phyloP scores from a whole-genome alignment of 2,329 filamentous ascomycete genomes.

The Penicillium sp. region DNA sequence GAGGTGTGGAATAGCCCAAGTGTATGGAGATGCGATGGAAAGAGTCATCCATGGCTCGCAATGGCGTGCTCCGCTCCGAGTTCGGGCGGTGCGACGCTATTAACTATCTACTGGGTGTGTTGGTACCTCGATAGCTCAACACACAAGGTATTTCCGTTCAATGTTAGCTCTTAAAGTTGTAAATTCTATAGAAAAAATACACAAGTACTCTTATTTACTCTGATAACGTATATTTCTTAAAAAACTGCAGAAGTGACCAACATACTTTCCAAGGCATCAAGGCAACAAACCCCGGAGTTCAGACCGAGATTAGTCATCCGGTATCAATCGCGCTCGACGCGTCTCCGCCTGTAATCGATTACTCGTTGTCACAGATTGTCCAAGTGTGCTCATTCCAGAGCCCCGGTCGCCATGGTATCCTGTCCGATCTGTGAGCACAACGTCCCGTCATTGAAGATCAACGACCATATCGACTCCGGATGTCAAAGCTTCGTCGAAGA shows the following conservation, averaged over 20 bases:
- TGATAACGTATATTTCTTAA: not conserved
- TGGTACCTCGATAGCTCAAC: not conserved
- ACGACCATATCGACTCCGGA: constrained; percentile 81
- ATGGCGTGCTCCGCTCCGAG: constrained; percentile 21
- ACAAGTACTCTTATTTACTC: not conserved
- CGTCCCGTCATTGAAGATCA: constrained; percentile 59
- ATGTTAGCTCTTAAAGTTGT: not conserved
- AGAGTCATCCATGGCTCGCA: constrained; percentile 6
- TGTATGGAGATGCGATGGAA: not conserved
- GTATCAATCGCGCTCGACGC: constrained; percentile 4
- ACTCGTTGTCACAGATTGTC: not conserved
- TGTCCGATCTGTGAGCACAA: constrained; percentile 77
- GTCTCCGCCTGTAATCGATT: constrained; percentile 2
- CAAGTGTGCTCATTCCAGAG: not conserved
- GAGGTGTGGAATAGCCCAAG: constrained; percentile 1
- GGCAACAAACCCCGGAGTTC: not conserved
- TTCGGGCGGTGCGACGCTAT: not conserved
- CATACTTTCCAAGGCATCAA: not conserved
- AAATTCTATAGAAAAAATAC: not conserved
- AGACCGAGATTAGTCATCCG: not conserved
- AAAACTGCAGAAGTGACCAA: not conserved
- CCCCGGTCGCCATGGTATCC: constrained; percentile 51
- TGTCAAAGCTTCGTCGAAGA: constrained; percentile 64
- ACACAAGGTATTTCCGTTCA: not conserved
- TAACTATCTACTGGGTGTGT: not conserved